Conservation (phyloP, 306 rosid genomes). For the Ochetophila trinervis region DNA sequence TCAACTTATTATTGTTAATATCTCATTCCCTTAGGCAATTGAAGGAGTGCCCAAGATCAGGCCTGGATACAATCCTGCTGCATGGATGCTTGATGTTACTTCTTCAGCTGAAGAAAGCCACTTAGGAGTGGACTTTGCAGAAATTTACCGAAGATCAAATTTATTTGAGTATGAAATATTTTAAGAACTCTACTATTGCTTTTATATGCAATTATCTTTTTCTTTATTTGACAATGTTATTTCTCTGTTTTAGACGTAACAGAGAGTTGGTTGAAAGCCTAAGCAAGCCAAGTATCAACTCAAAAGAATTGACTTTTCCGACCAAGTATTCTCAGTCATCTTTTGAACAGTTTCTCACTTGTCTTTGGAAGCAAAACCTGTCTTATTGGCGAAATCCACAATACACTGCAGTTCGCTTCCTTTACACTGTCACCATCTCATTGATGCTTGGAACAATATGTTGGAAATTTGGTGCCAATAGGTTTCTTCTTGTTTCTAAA, state of each 20-base stretch:
- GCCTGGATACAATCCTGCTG: slow-evolving; percentile 85
- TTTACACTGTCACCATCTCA: slow-evolving; percentile 87
- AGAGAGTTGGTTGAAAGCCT: slow-evolving; percentile 67
- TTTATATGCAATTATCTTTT: slow-evolving; percentile 3
- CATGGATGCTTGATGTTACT: slow-evolving; percentile 97
- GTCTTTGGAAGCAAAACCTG: slow-evolving; percentile 96
- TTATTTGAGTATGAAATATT: slow-evolving; percentile 68
- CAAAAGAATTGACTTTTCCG: slow-evolving; percentile 75
- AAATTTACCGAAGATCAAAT: slow-evolving; percentile 71
- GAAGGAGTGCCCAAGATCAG: slow-evolving; percentile 80
- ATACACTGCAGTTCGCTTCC: slow-evolving; percentile 92
- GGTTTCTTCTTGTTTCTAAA: slow-evolving; percentile 38
- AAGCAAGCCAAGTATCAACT: slow-evolving; percentile 62
- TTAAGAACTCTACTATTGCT: slow-evolving; percentile 13
- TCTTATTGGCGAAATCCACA: slow-evolving; percentile 98
- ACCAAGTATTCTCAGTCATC: slow-evolving; percentile 73
- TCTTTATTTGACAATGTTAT: slow-evolving; percentile 24
- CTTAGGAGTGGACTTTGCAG: slow-evolving; percentile 84
- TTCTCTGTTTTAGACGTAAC: slow-evolving; percentile 52
- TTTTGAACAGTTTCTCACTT: slow-evolving; percentile 83
- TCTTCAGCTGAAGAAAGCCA: slow-evolving; percentile 80
- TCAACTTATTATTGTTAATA: slow-evolving; percentile 13
- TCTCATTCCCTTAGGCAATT: slow-evolving; percentile 52
- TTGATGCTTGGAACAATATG: slow-evolving; percentile 93
- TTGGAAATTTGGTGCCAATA: slow-evolving; percentile 89